Evolutionary conservation across 345 rosid genomes (phyloP), one percentile per base, ranked within the genome.

Genomic region (Eutrema japonicum): DNA sequence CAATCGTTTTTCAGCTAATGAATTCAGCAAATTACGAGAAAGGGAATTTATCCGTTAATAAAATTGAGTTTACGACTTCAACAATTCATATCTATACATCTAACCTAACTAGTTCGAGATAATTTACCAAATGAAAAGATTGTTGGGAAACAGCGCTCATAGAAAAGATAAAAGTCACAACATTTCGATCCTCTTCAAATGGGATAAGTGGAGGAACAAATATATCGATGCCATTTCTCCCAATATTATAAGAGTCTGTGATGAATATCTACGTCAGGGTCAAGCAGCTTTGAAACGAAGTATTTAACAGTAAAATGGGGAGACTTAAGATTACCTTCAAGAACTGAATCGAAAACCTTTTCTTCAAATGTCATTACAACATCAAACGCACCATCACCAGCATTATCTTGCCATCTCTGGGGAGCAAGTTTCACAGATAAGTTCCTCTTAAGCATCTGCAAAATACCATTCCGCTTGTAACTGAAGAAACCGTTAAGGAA

Each of bases 371-470:
- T 71, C 64, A 94, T 75, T 5, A 92, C 91, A 22, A 92, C 83
- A 76, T 90, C 91, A 60, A 95, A 94, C 22, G 68, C 71, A 60
- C 99, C 99, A 83, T 92, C 98, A 7, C 84, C 84, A 77, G 89
- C 92, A 79, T 92, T 95, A 11, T 92, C 93, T 80, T 95, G 97
- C 97, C 99, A 95, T 18, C 96, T 87, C 57, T 95, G 99, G 0
- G 99, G 99, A 26, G 97, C 96, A 54, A 84, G 71, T 76, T 92
- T 92, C 66, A 90, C 92, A 10, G 84, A 62, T 30, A 71, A 72
- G 76, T 95, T 95, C 76, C 99, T 89, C 75, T 95, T 95, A 69
- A 95, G 92, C 97, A 90, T 92, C 27, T 93, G 96, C 81, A 92
- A 79, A 43, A 95, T 95, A 12, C 99, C 97, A 81, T 90, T 95